These are phyloP conservation scores for Metarhizium album DNA, from an alignment of 2,329 filamentous ascomycete genomes.

Conservation along the genomic window DNA sequence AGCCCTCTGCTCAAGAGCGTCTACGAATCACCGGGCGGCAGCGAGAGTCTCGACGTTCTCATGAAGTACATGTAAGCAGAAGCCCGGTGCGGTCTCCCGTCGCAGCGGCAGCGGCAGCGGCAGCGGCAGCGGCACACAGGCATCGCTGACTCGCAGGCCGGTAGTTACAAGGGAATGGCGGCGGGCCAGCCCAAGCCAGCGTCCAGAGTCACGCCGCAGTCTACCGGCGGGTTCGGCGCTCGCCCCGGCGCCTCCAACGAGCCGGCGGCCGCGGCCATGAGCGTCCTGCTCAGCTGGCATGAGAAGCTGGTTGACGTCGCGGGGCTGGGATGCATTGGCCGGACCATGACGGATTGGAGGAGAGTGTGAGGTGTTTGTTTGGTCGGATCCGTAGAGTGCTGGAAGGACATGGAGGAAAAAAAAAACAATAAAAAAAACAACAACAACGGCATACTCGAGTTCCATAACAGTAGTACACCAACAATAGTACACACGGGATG, in stretches of 20 bases:
- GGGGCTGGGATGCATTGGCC: slow-evolving; percentile 80
- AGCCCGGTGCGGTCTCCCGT: not conserved
- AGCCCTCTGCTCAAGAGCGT: slow-evolving; percentile 75
- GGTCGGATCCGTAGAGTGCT: not conserved
- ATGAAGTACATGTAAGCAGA: slow-evolving; percentile 87
- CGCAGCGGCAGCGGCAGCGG: no score
- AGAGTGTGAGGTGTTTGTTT: slow-evolving; percentile 38
- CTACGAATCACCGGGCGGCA: slow-evolving; percentile 66
- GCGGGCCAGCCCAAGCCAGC: slow-evolving; percentile 25
- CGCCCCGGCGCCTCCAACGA: slow-evolving; percentile 45
- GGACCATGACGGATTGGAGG: slow-evolving; percentile 93
- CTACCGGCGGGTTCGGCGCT: slow-evolving; percentile 60
- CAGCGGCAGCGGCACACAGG: no score
- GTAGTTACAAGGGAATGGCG: slow-evolving; percentile 85
- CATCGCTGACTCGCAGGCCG: not conserved
- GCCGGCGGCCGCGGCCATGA: slow-evolving; percentile 82
- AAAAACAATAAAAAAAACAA: no score
- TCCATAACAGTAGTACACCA: not conserved
- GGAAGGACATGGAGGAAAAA: no score
- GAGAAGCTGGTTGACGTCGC: slow-evolving; percentile 96
- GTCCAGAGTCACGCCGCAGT: slow-evolving; percentile 53
- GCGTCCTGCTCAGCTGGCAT: slow-evolving; percentile 94
- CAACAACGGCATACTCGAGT: not conserved
- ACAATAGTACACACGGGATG: not conserved
- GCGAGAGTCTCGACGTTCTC: slow-evolving; percentile 78